Percentiles rank a stretch among this genome's conserved stretches.
Evolutionary conservation across 2,329 filamentous ascomycete species (phyloP).

Genomic region (Pseudogymnoascus sp.): DNA sequence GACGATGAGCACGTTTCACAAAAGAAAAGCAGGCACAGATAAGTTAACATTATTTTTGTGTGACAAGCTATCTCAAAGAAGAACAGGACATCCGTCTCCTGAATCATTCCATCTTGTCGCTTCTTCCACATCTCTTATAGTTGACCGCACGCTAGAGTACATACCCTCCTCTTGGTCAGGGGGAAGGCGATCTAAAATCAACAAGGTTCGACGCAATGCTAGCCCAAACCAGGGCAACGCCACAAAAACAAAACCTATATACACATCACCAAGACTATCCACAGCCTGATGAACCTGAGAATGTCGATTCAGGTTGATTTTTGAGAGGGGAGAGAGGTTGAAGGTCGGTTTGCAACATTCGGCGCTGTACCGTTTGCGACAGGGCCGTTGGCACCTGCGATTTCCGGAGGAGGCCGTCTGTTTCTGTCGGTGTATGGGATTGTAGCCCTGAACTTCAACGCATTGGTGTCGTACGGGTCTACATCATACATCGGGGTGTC

Average conservation of each 20-base stretch:
- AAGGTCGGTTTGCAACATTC: constrained; percentile 11
- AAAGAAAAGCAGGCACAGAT: constrained; percentile 8
- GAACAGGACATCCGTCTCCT: constrained; percentile 2
- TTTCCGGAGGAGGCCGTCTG: constrained; percentile 19
- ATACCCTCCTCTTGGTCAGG: constrained; percentile 9
- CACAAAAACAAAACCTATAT: constrained; percentile 13
- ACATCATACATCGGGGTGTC: constrained; percentile 66
- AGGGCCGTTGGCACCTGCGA: constrained; percentile 15
- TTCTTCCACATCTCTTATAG: constrained; percentile 5
- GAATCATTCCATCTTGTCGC: constrained; percentile 4
- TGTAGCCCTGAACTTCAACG: constrained; percentile 50
- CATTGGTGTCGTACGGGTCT: constrained; percentile 57
- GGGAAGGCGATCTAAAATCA: constrained; percentile 9
- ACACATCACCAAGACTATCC: not conserved
- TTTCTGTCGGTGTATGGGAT: constrained; percentile 19
- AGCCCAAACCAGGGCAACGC: constrained; percentile 25
- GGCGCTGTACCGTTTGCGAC: constrained; percentile 12
- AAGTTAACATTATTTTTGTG: constrained; percentile 7
- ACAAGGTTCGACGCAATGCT: constrained; percentile 20
- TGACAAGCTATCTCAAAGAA: constrained; percentile 3
- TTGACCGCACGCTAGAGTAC: constrained; percentile 4
- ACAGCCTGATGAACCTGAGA: constrained; percentile 2
- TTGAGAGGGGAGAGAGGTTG: constrained; percentile 7
- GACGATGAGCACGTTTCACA: constrained; percentile 2
- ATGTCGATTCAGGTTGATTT: constrained; percentile 3